Evolutionary conservation across 805 yeast species (phyloP).

Genomic region (Pichia californica): DNA sequence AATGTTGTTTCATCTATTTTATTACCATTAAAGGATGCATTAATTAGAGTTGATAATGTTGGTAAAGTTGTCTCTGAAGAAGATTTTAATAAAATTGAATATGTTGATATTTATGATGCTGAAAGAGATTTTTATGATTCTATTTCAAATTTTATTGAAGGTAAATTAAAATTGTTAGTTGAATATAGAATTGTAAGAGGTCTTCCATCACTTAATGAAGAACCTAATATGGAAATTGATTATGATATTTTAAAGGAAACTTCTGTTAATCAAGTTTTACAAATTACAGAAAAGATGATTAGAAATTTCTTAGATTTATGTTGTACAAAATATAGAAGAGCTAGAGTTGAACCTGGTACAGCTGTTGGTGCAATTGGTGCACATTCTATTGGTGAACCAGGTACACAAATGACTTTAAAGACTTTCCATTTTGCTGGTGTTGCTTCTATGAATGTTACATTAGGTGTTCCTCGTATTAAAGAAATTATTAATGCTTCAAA

Average conservation of each 20-base stretch:
- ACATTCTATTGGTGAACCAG: conserved; percentile 98
- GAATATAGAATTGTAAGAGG: conserved; percentile 48
- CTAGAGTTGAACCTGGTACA: conserved; percentile 97
- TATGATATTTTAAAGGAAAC: conserved; percentile 26
- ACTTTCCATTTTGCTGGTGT: conserved; percentile 93
- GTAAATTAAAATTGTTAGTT: conserved; percentile 54
- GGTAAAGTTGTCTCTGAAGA: conserved; percentile 47
- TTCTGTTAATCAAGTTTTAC: conserved; percentile 58
- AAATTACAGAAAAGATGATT: conserved; percentile 58
- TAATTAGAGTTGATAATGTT: conserved; percentile 66
- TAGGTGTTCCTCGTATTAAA: conserved; percentile 99
- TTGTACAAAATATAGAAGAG: conserved; percentile 73
- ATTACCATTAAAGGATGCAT: conserved; percentile 50
- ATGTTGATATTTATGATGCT: conserved; percentile 79
- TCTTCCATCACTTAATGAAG: conserved; percentile 33
- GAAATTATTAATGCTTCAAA: conserved; percentile 98
- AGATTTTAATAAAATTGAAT: conserved; percentile 47
- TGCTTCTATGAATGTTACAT: conserved; percentile 96
- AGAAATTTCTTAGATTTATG: conserved; percentile 67
- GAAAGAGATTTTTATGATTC: conserved; percentile 81
- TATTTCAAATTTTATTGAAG: conserved; percentile 53
- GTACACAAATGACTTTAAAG: conserved; percentile 94
- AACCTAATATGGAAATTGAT: conserved; percentile 29
- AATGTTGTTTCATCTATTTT: conserved; percentile 50
- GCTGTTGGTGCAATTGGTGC: conserved; percentile 99